phyloP scores from a whole-genome alignment of 176 grass and related monocot genomes.

The Pharus latifolius region DNA sequence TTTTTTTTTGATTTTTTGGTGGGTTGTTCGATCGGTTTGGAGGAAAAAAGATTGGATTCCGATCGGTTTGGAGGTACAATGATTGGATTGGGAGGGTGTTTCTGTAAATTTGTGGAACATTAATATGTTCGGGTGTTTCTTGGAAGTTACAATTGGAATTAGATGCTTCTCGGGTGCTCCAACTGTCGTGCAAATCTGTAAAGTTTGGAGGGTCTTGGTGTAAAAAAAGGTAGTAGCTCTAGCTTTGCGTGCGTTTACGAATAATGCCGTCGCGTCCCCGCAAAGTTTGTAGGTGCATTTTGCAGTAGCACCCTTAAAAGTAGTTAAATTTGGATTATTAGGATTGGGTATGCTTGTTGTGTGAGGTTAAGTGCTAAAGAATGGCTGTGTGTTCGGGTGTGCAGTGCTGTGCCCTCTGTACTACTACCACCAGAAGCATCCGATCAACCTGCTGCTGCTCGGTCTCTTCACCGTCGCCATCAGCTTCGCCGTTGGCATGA shows the following conservation, averaged over 20 bases:
- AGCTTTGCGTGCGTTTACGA: constrained; percentile 7
- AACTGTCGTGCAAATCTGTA: neutral
- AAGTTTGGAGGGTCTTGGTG: neutral
- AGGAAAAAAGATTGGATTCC: neutral
- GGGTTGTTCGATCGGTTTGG: neutral
- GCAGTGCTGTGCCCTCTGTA: constrained; percentile 76
- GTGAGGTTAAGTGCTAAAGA: neutral
- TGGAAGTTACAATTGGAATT: neutral
- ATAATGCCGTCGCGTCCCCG: neutral
- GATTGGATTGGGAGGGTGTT: neutral
- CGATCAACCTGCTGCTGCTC: constrained; percentile 66
- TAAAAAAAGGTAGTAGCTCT: neutral
- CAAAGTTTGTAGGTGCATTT: neutral
- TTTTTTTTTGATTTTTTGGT: neutral
- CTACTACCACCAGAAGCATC: constrained; percentile 73
- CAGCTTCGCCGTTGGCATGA: constrained; percentile 80
- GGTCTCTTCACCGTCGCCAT: constrained; percentile 60
- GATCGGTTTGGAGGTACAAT: neutral
- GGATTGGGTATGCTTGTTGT: neutral
- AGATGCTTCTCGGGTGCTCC: neutral
- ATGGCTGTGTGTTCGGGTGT: neutral
- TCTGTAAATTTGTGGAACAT: neutral
- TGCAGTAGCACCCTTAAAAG: neutral
- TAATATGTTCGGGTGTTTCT: neutral
- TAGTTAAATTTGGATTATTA: neutral